phyloP scores from a whole-genome alignment of 1,284 basidiomycete species.

The Sporisorium scitamineum region DNA sequence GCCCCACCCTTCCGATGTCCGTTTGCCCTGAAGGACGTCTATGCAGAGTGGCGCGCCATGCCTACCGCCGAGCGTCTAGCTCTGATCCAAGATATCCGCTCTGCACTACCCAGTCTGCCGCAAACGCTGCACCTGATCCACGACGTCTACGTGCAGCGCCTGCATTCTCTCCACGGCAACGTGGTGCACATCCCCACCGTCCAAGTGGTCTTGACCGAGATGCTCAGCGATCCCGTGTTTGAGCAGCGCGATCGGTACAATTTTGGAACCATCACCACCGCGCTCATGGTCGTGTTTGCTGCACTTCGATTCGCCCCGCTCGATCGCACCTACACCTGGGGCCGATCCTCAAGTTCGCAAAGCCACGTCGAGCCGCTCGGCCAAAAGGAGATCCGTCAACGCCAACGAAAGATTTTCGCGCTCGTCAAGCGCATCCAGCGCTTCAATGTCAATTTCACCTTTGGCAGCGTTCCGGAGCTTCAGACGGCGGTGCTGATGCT shows the following conservation, averaged over 20 bases:
- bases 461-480: slow-evolving; percentile 31
- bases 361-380: slow-evolving; percentile 18
- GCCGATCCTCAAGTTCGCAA: slow-evolving; percentile 4
- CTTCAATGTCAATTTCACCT: slow-evolving; percentile 28
- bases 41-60: slow-evolving; percentile 32
- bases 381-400: slow-evolving; percentile 33
- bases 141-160: slow-evolving; percentile 31
- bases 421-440: slow-evolving; percentile 41
- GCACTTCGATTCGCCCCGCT: slow-evolving; percentile 31
- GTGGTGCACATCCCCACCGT: slow-evolving; percentile 28
- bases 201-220: slow-evolving; percentile 28
- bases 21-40: slow-evolving; percentile 46
- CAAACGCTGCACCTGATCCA: slow-evolving; percentile 30
- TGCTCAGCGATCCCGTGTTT: slow-evolving; percentile 27
- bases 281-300: slow-evolving; percentile 41
- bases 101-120: slow-evolving; percentile 18
- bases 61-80: slow-evolving; percentile 12
- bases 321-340: slow-evolving; percentile 28
- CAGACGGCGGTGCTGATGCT: slow-evolving; percentile 38
- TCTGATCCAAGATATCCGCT: slow-evolving; percentile 23
- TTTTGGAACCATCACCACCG: slow-evolving; percentile 30
- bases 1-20: slow-evolving; percentile 33
- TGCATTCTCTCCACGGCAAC: slow-evolving; percentile 39
- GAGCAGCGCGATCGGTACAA: slow-evolving; percentile 32
- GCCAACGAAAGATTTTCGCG: slow-evolving; percentile 26